phyloP scores from a whole-genome alignment of 257 asterid species.

The Ballota nigra region DNA sequence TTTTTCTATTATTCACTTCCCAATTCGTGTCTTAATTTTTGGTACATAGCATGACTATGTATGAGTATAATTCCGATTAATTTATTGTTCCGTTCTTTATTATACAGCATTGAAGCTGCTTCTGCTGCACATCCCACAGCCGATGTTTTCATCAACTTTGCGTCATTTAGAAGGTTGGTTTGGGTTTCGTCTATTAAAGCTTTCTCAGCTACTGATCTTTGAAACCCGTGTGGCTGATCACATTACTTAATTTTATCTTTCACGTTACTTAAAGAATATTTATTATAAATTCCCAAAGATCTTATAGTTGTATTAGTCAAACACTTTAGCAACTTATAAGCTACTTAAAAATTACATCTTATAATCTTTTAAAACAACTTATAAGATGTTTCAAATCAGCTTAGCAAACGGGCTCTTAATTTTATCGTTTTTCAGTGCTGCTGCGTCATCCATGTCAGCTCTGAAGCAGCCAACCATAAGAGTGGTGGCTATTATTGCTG shows the following conservation, averaged over 20 bases:
- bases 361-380: no score
- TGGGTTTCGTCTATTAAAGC: conserved; percentile 12
- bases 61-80: not conserved
- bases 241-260: conserved; percentile 22
- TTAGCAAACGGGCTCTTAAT: no score
- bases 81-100: not conserved
- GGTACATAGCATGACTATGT: not conserved
- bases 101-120: conserved; percentile 80
- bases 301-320: no score
- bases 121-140: conserved; percentile 97
- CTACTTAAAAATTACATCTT: no score
- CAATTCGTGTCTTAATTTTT: not conserved
- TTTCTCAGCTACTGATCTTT: not conserved
- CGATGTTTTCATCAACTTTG: conserved; percentile 97
- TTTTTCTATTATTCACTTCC: not conserved
- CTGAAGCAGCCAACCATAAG: conserved; percentile 94
- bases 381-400: no score
- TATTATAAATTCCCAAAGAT: no score
- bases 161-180: conserved; percentile 92
- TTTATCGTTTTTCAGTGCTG: conserved; percentile 69
- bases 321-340: no score
- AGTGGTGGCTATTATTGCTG: conserved; percentile 95
- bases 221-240: conserved; percentile 16
- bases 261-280: no score
- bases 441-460: conserved; percentile 92